Evolutionary conservation across 2,329 filamentous ascomycete genomes (phyloP).

Genomic region (Penicillium psychrosexuale): DNA sequence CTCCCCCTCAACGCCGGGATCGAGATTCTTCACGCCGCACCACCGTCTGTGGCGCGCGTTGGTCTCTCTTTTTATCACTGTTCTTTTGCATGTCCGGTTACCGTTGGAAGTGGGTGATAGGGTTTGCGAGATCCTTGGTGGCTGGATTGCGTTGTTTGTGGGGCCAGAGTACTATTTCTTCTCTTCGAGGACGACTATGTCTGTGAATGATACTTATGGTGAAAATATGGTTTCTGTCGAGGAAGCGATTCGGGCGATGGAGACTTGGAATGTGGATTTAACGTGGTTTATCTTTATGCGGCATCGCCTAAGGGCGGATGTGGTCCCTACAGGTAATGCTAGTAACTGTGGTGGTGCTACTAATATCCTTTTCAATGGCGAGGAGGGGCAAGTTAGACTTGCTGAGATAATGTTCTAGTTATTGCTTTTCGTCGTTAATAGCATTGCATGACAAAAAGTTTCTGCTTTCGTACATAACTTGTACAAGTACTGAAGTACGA

Average conservation of each 20-base stretch:
- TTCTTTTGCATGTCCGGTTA: slow-evolving; percentile 41
- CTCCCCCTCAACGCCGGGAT: slow-evolving; percentile 18
- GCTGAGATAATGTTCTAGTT: slow-evolving; percentile 25
- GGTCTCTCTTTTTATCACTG: slow-evolving; percentile 37
- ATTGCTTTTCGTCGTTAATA: neutral
- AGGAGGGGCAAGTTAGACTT: slow-evolving; percentile 29
- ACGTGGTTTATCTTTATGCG: slow-evolving; percentile 42
- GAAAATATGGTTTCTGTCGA: slow-evolving; percentile 25
- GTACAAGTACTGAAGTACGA: neutral
- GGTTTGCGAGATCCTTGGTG: slow-evolving; percentile 39
- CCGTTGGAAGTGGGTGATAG: slow-evolving; percentile 41
- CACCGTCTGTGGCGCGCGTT: slow-evolving; percentile 41
- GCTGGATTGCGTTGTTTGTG: slow-evolving; percentile 37
- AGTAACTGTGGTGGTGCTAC: neutral
- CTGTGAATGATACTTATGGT: neutral
- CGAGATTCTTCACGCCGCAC: slow-evolving; percentile 39
- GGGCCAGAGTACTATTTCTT: slow-evolving; percentile 35
- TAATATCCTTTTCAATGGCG: neutral
- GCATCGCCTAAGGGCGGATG: slow-evolving; percentile 6
- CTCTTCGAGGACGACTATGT: neutral
- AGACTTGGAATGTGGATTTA: slow-evolving; percentile 42
- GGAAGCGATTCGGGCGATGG: slow-evolving; percentile 38
- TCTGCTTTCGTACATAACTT: neutral
- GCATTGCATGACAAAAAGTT: neutral
- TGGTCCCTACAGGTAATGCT: neutral